Evolutionary conservation across 2,329 filamentous ascomycete species (phyloP).

Genomic region (Ophioceras dolichostomum): DNA sequence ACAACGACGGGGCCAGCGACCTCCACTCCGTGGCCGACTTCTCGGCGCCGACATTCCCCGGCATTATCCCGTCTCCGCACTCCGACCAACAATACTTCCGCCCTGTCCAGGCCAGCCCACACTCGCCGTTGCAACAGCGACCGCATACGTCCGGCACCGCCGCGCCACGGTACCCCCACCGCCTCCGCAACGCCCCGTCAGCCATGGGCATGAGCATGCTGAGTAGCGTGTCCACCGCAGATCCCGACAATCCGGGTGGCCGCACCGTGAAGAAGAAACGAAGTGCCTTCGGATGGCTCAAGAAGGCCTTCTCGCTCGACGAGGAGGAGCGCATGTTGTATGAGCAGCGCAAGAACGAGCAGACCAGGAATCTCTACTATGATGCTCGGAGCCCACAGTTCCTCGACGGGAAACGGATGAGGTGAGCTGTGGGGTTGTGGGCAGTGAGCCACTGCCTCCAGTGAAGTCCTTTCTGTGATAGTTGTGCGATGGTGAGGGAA

Average conservation of each 20-base stretch:
- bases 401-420: conserved; percentile 40
- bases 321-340: conserved; percentile 50
- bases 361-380: conserved; percentile 33
- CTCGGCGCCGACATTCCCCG: conserved; percentile 23
- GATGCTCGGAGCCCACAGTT: conserved; percentile 38
- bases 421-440: conserved; percentile 6
- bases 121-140: conserved; percentile 49
- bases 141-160: conserved; percentile 38
- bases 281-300: conserved; percentile 56
- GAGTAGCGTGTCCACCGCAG: conserved; percentile 39
- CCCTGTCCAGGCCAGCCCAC: conserved; percentile 49
- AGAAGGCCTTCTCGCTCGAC: conserved; percentile 54
- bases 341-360: conserved; percentile 38
- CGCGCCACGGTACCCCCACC: conserved; percentile 20
- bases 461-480: too few species aligned
- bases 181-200: conserved; percentile 37
- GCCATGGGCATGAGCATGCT: conserved; percentile 45
- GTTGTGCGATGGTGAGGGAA: too few species aligned
- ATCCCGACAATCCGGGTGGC: conserved; percentile 22
- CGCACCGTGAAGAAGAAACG: conserved; percentile 50
- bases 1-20: conserved; percentile 27
- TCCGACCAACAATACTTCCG: conserved; percentile 47
- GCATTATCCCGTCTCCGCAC: conserved; percentile 31
- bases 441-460: too few species aligned
- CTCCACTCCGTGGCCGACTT: conserved; percentile 23